phyloP scores from a whole-genome alignment of 2,329 filamentous ascomycete species.

The Ophiosphaerella herpotricha region DNA sequence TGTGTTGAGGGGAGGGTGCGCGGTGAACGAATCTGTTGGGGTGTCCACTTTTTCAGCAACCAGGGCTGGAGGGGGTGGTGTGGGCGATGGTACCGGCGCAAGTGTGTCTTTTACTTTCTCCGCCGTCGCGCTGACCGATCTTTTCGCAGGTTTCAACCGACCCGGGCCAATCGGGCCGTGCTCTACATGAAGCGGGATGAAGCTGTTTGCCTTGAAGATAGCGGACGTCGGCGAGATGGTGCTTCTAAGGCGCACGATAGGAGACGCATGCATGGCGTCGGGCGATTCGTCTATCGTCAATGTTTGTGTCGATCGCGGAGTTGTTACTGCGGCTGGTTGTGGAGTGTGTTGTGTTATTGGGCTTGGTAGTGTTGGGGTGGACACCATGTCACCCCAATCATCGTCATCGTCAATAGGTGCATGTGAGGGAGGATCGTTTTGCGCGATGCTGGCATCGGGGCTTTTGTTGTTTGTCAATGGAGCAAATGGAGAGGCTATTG shows the following conservation, averaged over 20 bases:
- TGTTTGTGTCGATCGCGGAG: constrained; percentile 13
- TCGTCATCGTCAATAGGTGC: constrained; percentile 33
- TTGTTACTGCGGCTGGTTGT: constrained; percentile 13
- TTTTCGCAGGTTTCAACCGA: constrained; percentile 31
- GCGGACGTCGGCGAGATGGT: constrained; percentile 43
- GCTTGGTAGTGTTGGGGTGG: constrained; percentile 37
- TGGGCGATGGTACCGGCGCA: neutral
- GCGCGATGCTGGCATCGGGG: constrained; percentile 15
- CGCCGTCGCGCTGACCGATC: constrained; percentile 7
- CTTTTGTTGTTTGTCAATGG: constrained; percentile 20
- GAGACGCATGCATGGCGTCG: constrained; percentile 30
- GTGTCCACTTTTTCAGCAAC: neutral
- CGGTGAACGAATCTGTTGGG: neutral
- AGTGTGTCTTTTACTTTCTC: constrained; percentile 7
- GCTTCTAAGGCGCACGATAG: constrained; percentile 38
- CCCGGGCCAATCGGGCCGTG: constrained; percentile 38
- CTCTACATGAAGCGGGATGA: constrained; percentile 29
- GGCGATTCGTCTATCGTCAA: constrained; percentile 13
- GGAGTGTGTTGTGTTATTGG: constrained; percentile 15
- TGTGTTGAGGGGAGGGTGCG: no score
- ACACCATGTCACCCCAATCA: constrained; percentile 48
- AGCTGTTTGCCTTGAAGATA: constrained; percentile 33
- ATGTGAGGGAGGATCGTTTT: constrained; percentile 4
- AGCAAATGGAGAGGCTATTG: constrained; percentile 10
- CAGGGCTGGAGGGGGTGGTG: neutral